Evolutionary conservation across 495 filamentous ascomycete genomes (phyloP).

Genomic region (Neurospora sp.): DNA sequence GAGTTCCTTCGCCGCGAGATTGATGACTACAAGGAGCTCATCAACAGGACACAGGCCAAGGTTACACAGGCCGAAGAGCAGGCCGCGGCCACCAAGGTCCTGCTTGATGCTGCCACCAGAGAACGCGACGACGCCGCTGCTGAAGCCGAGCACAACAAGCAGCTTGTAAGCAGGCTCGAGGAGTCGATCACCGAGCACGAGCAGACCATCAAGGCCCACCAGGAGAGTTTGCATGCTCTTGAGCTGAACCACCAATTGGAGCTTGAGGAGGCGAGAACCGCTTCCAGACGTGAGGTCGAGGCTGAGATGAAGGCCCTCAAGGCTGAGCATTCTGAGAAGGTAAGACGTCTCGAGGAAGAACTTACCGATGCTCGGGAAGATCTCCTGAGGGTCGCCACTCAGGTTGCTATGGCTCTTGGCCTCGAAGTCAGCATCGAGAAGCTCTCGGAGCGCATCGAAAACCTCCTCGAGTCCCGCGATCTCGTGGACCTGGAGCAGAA

Average conservation of each 20-base stretch:
- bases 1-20: conserved; percentile 62
- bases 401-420: conserved; percentile 43
- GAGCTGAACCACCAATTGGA: conserved; percentile 35
- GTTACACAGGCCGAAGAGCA: conserved; percentile 58
- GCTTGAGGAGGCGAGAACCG: conserved; percentile 38
- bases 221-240: conserved; percentile 36
- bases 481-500: conserved; percentile 44
- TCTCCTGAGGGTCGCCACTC: conserved; percentile 50
- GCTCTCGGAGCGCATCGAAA: conserved; percentile 42
- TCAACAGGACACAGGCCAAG: conserved; percentile 50
- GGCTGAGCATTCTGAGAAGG: conserved; percentile 47
- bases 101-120: conserved; percentile 42
- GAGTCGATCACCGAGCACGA: conserved; percentile 45
- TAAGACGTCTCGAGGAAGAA: conserved; percentile 55
- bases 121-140: conserved; percentile 34
- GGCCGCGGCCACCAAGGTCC: conserved; percentile 46
- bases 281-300: conserved; percentile 31
- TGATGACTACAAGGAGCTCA: conserved; percentile 64
- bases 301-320: conserved; percentile 33
- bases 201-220: conserved; percentile 37
- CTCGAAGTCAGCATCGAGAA: conserved; percentile 46
- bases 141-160: conserved; percentile 40
- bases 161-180: conserved; percentile 48
- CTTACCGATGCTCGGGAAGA: conserved; percentile 61
- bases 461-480: conserved; percentile 40